Evolutionary conservation across 2,329 filamentous ascomycete species (phyloP).

Genomic region (Alternaria sp.): DNA sequence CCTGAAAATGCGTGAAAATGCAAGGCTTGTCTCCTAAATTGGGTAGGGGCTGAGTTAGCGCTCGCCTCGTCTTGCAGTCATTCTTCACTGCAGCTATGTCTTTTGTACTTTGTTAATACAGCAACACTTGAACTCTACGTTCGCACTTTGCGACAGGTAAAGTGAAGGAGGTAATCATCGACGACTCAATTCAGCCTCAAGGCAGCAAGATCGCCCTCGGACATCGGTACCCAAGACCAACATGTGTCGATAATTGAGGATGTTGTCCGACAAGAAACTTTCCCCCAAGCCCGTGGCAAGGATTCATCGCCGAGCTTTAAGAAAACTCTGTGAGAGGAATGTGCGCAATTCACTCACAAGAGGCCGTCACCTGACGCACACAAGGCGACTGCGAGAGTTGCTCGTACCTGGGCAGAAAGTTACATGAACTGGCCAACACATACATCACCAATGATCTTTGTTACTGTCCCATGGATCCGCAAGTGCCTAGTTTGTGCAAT

Average conservation of each 20-base stretch:
- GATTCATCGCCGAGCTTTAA: not conserved
- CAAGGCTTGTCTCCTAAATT: not conserved
- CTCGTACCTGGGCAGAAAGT: not conserved
- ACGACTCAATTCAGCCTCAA: not conserved
- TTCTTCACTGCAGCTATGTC: not conserved
- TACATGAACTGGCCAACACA: not conserved
- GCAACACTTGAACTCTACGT: not conserved
- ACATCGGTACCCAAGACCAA: not conserved
- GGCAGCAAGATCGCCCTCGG: not conserved
- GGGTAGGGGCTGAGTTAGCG: constrained; percentile 5
- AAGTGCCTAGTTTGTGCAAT: not conserved
- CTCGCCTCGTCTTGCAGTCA: not conserved
- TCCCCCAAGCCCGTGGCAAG: not conserved
- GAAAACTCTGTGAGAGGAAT: too few relatives aligned
- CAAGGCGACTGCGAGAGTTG: not conserved
- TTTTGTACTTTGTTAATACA: not conserved
- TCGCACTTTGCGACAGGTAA: not conserved
- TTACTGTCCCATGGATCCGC: not conserved
- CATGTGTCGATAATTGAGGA: not conserved
- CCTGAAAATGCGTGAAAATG: not conserved
- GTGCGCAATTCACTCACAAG: not conserved
- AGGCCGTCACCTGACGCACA: not conserved
- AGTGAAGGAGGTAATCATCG: not conserved
- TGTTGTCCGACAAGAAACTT: not conserved
- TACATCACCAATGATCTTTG: not conserved